Base-by-base conservation (phyloP, 1,284 basidiomycete species). In the Takashimella tepidaria region DNA sequence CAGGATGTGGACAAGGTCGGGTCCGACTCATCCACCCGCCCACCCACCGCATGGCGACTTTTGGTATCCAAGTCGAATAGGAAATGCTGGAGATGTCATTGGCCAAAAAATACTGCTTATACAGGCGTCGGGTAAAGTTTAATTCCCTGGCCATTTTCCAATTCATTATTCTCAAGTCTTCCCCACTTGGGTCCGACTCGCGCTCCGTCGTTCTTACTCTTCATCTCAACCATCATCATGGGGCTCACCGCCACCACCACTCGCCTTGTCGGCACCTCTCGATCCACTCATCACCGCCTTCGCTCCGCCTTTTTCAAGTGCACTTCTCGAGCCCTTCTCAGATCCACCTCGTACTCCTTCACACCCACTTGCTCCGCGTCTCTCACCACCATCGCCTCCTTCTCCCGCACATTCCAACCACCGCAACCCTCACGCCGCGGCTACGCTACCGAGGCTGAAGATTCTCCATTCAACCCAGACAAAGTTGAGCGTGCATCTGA, bases 401-500 rank as follows among this genome's bases (percentile, higher is more conserved):
- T 49, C 41, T 10, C 41, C 41, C 24, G 44, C 45, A 8, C 23
- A 40, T 12, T 45, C 25, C 31, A 37, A 37, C 50, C 31, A 26
- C 19, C 22, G 13, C 19, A 46, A 19, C 37, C 50, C 23, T 49
- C 46, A 27, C 37, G 27, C 46, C 58, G 58, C 52, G 50, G 26
- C 48, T 60, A 51, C 49, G 69, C 70, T 13, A 68, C 69, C 40
- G 68, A 67, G 54, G 60, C 64, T n/a, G 56, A 57, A 21, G 53
- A 52, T 6, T 53, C 53, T 22, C 53, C 56, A 19, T 76, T 72
- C 56, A 66, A 76, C 56, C 72, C 68, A 5, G 58, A 64, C 22
- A 58, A 53, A 23, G 80, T 91, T 24, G 88, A 93, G 62, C 82
- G 92, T 11, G 83, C 83, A 22, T 82, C 85, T 52, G 92, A 95